Percentiles rank a stretch among this genome's conserved stretches.
Evolutionary conservation across 2,329 filamentous ascomycete species (phyloP).

Genomic region (Trematosphaeria pertusa): DNA sequence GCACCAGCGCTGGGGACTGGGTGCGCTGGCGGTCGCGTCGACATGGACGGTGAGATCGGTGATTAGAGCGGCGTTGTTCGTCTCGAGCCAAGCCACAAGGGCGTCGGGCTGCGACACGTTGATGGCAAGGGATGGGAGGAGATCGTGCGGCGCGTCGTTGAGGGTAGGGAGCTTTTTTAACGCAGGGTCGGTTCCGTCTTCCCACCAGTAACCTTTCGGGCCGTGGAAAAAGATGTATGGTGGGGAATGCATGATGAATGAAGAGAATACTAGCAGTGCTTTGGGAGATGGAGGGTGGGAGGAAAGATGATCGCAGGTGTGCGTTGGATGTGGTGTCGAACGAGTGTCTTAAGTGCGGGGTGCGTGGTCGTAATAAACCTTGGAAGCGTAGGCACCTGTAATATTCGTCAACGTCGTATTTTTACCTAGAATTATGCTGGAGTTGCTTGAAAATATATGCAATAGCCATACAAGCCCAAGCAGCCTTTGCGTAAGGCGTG

Average conservation of each 20-base stretch:
- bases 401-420: no score
- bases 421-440: no score
- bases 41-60: slow-evolving; percentile 16
- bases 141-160: slow-evolving; percentile 14
- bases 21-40: slow-evolving; percentile 12
- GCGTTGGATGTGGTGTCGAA: no score
- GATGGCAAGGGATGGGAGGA: slow-evolving; percentile 14
- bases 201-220: slow-evolving; percentile 16
- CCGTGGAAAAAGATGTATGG: slow-evolving; percentile 19
- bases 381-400: no score
- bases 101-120: slow-evolving; percentile 16
- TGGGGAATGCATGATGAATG: slow-evolving; percentile 17
- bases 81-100: slow-evolving; percentile 19
- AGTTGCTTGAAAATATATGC: no score
- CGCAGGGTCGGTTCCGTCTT: slow-evolving; percentile 15
- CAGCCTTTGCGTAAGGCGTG: no score
- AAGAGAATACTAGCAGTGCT: neutral
- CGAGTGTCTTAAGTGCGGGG: no score
- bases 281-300: slow-evolving; percentile 1
- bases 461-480: no score
- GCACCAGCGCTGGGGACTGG: slow-evolving; percentile 19
- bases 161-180: slow-evolving; percentile 17
- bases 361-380: no score
- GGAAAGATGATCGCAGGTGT: no score
- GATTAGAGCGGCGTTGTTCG: slow-evolving; percentile 21